Evolutionary conservation across 257 asterid genomes (phyloP).

Genomic region (Solanum rostratum): DNA sequence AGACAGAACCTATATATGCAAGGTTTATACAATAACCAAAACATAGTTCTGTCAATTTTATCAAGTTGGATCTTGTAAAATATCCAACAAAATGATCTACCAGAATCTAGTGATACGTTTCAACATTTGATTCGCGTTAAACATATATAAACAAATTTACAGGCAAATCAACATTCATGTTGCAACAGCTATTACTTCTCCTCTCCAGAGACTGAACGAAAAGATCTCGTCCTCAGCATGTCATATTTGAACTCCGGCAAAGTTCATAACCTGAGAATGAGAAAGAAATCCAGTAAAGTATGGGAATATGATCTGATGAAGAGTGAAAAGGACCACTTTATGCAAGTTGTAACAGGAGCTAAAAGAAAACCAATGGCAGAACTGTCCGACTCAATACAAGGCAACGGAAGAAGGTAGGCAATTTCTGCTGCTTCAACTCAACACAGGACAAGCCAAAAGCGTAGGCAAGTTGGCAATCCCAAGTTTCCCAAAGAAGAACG

Average conservation of each 20-base stretch:
- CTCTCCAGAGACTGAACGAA: background rate
- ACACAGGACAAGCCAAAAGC: background rate
- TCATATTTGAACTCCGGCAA: conserved; percentile 29
- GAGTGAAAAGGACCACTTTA: background rate
- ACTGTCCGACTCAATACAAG: background rate
- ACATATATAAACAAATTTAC: conserved; percentile 1
- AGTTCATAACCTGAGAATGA: conserved; percentile 16
- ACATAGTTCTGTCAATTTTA: background rate
- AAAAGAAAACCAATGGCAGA: background rate
- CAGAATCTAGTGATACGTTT: background rate
- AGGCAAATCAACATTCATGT: background rate
- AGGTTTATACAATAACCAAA: background rate
- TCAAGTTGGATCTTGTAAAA: background rate
- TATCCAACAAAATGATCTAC: background rate
- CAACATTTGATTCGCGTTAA: background rate
- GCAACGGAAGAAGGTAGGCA: background rate
- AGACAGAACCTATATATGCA: background rate
- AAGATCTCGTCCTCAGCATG: conserved; percentile 30
- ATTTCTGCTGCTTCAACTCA: background rate
- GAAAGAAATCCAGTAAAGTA: background rate
- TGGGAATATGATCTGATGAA: background rate
- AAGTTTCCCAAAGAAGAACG: background rate
- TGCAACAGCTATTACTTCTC: background rate
- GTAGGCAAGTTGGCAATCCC: background rate
- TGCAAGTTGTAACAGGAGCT: background rate